phyloP scores from a whole-genome alignment of 106 monocot genomes.

The Apostasia ramifera region DNA sequence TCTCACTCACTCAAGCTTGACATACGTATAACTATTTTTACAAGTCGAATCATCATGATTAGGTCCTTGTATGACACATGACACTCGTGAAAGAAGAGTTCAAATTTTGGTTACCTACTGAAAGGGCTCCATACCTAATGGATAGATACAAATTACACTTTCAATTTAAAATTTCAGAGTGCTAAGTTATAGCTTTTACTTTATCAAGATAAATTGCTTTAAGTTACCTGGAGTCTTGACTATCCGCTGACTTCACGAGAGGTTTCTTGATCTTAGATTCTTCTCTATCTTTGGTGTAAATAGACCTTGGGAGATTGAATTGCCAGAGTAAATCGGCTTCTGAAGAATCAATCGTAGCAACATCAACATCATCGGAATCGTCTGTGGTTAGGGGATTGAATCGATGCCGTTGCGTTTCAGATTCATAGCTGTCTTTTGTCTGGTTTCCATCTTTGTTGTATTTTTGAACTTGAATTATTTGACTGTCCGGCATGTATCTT shows the following conservation, averaged over 20 bases:
- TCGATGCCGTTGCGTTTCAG: slow-evolving; percentile 17
- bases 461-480: slow-evolving; percentile 20
- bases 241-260: slow-evolving; percentile 28
- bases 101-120: not conserved
- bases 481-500: slow-evolving; percentile 25
- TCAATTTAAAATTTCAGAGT: not conserved
- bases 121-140: not conserved
- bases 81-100: too few relatives aligned
- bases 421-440: slow-evolving; percentile 27
- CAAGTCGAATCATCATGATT: too few relatives aligned
- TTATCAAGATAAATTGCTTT: not conserved
- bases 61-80: too few relatives aligned
- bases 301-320: slow-evolving; percentile 30
- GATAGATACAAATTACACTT: not conserved
- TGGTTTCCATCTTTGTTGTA: slow-evolving; percentile 17
- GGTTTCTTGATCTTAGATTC: slow-evolving; percentile 55
- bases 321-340: slow-evolving; percentile 63
- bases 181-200: not conserved
- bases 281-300: slow-evolving; percentile 10
- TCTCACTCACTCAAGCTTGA: too few relatives aligned
- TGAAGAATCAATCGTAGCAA: slow-evolving; percentile 70
- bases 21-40: too few relatives aligned
- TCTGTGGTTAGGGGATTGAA: slow-evolving; percentile 29
- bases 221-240: slow-evolving; percentile 43
- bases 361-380: slow-evolving; percentile 67